Conservation (phyloP, 805 yeast species). For the Citeromyces matritensis region DNA sequence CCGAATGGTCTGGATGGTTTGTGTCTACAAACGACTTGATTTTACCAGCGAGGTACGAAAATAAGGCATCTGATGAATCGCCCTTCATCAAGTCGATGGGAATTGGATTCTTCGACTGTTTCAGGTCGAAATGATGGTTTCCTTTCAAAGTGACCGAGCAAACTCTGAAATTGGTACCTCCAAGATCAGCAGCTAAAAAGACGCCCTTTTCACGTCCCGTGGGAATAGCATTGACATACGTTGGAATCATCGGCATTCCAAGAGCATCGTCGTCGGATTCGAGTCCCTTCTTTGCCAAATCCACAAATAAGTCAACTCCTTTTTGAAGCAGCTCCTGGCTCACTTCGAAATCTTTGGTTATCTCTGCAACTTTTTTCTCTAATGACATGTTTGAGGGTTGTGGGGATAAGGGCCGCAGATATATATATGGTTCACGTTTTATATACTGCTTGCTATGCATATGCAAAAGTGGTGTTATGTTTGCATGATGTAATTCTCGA, state of each 20-base stretch:
- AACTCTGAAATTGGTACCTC: conserved; percentile 93
- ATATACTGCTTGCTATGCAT: no score
- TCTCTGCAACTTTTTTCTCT: conserved; percentile 4
- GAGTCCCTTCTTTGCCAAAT: conserved; percentile 49
- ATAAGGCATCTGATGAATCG: conserved; percentile 44
- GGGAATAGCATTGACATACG: conserved; percentile 77
- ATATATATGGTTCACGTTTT: no score
- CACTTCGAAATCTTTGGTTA: conserved; percentile 24
- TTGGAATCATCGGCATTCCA: conserved; percentile 84
- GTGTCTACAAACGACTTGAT: conserved; percentile 48
- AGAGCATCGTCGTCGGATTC: conserved; percentile 20
- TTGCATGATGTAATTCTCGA: no score
- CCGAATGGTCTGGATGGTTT: conserved; percentile 33
- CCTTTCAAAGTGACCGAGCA: conserved; percentile 74
- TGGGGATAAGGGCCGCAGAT: not conserved
- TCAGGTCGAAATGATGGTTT: conserved; percentile 61
- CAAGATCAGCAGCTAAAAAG: conserved; percentile 82
- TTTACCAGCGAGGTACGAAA: conserved; percentile 60
- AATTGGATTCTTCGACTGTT: conserved; percentile 65
- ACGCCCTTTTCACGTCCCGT: conserved; percentile 76
- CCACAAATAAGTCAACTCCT: conserved; percentile 41
- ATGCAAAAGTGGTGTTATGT: no score
- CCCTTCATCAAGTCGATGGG: conserved; percentile 60
- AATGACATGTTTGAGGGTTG: conserved; percentile 1
- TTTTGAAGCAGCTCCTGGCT: conserved; percentile 23